Percentiles rank a stretch among this genome's conserved stretches.
Conservation (phyloP, 2,329 filamentous ascomycete genomes). For the Daldinia eschscholtzii region DNA sequence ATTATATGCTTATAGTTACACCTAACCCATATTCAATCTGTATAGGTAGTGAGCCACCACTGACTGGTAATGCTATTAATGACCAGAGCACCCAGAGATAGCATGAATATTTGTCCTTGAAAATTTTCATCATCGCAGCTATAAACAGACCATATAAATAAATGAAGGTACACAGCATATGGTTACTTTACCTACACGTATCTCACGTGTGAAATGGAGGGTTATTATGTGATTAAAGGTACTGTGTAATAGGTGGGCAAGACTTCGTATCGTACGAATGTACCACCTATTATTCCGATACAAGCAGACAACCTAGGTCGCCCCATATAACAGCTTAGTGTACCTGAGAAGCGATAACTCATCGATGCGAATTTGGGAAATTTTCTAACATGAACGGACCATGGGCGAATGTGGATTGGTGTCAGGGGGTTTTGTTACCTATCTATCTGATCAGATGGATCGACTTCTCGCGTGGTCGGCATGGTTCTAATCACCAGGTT, state of each 20-base stretch:
- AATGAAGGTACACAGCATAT: no score
- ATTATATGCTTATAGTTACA: no score
- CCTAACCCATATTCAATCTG: no score
- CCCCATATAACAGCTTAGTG: background rate
- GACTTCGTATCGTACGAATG: background rate
- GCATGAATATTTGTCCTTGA: no score
- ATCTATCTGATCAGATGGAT: conserved; percentile 37
- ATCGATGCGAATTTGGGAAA: conserved; percentile 24
- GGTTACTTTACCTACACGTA: no score
- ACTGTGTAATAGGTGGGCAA: background rate
- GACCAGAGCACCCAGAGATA: no score
- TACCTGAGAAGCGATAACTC: conserved; percentile 21
- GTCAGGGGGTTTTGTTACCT: conserved; percentile 35
- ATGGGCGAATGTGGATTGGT: conserved; percentile 35
- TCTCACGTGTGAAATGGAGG: no score
- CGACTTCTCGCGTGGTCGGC: conserved; percentile 39
- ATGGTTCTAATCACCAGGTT: conserved; percentile 32
- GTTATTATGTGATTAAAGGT: no score
- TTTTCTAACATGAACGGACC: conserved; percentile 4
- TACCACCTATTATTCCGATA: background rate
- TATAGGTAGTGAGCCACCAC: no score
- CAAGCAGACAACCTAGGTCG: background rate
- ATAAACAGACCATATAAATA: no score
- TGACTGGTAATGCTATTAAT: no score
- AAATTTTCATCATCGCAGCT: no score